These are phyloP conservation scores for Physcomitrellopsis africana DNA, from an alignment of 225 moss, liverwort and hornwort genomes.

Conservation along the genomic window DNA sequence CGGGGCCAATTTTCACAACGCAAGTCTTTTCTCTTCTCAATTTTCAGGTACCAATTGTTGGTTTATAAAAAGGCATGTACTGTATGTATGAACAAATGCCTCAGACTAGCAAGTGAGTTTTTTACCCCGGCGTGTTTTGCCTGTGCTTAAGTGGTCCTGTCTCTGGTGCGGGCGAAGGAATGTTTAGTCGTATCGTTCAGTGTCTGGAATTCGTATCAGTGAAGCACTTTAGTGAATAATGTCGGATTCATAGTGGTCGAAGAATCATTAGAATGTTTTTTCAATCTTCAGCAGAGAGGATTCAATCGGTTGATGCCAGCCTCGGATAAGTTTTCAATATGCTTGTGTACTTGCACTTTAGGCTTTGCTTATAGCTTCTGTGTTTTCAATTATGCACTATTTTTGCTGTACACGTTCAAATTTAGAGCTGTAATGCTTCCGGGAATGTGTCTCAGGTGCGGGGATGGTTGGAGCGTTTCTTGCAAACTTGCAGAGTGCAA, in stretches of 20 bases:
- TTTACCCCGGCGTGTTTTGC: constrained; percentile 10
- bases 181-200: background rate
- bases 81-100: background rate
- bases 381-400: constrained; percentile 8
- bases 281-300: background rate
- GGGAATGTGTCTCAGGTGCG: constrained; percentile 59
- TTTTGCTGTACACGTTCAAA: constrained; percentile 5
- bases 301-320: background rate
- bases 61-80: background rate
- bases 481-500: constrained; percentile 82
- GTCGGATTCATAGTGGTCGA: background rate
- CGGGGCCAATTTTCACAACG: constrained; percentile 88
- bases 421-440: constrained; percentile 25
- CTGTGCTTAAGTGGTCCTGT: background rate
- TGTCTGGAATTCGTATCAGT: background rate
- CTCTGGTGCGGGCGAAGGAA: background rate
- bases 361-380: background rate
- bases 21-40: constrained; percentile 56
- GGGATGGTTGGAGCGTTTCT: constrained; percentile 82
- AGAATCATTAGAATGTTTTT: background rate
- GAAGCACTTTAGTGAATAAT: background rate
- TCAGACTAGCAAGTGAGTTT: background rate
- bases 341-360: background rate
- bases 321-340: background rate
- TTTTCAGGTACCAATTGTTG: constrained; percentile 41